Percentiles rank a stretch among this genome's conserved stretches.
phyloP scores from a whole-genome alignment of 2,329 filamentous ascomycete species.

The Pyricularia sp. region DNA sequence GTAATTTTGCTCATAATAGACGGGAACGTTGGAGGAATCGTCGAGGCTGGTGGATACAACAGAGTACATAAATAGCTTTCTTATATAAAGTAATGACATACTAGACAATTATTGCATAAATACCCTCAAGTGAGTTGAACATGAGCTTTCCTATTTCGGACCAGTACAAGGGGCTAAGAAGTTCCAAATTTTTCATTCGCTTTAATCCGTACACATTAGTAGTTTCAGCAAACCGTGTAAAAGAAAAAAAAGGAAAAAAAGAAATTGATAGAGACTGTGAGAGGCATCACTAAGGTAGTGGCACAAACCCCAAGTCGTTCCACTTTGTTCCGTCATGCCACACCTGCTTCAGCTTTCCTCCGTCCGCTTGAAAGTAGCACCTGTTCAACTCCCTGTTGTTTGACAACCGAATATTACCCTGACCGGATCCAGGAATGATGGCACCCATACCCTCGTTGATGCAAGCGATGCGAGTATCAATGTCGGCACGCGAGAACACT shows the following conservation, averaged over 20 bases:
- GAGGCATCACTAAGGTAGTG: too few relatives aligned
- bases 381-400: conserved; percentile 8
- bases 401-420: conserved; percentile 2
- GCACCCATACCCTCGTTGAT: conserved; percentile 6
- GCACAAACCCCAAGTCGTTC: conserved; percentile 8
- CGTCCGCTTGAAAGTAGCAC: conserved; percentile 8
- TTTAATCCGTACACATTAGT: too few relatives aligned
- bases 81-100: not conserved
- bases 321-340: conserved; percentile 8
- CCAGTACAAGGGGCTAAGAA: too few relatives aligned
- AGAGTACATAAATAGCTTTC: not conserved
- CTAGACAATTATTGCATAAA: too few relatives aligned
- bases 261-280: too few relatives aligned
- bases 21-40: not conserved
- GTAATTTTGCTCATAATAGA: not conserved
- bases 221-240: too few relatives aligned
- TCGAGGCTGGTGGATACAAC: not conserved
- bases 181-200: too few relatives aligned
- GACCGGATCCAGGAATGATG: too few relatives aligned
- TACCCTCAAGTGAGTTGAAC: too few relatives aligned
- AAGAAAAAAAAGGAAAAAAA: too few relatives aligned
- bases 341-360: conserved; percentile 7
- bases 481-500: conserved; percentile 8
- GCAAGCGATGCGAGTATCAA: conserved; percentile 9
- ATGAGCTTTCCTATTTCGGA: too few relatives aligned